Evolutionary conservation across 192 early-diverging fungal species (phyloP).

Genomic region (Linnemannia exigua): DNA sequence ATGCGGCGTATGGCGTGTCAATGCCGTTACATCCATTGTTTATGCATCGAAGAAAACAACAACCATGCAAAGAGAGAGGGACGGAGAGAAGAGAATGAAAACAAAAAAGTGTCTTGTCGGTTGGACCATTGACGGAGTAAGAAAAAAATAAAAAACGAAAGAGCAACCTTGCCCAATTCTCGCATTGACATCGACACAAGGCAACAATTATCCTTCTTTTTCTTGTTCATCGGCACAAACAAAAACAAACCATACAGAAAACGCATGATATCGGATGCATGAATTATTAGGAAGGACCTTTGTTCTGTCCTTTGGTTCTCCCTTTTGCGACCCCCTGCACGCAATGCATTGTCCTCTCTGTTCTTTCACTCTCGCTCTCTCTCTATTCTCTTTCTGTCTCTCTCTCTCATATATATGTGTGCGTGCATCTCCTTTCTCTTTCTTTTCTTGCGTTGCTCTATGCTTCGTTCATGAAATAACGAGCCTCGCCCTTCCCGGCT

Average conservation of each 20-base stretch:
- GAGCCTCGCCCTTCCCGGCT: not conserved
- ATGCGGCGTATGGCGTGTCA: not conserved
- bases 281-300: not conserved
- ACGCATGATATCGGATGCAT: slow-evolving; percentile 5
- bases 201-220: not conserved
- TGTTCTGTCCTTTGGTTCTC: not conserved
- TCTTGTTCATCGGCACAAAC: not conserved
- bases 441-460: not conserved
- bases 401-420: not conserved
- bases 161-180: not conserved
- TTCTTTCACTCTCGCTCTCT: not conserved
- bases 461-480: not conserved
- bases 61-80: not conserved
- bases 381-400: not conserved
- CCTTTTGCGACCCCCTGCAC: slow-evolving; percentile 5
- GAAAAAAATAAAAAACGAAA: not conserved
- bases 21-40: slow-evolving; percentile 14
- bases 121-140: not conserved
- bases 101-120: not conserved
- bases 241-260: not conserved
- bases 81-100: not conserved
- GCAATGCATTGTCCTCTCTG: slow-evolving; percentile 9
- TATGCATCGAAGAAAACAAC: not conserved
- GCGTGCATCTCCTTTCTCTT: not conserved
- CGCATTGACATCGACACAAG: not conserved